Base-by-base conservation (phyloP, 225 moss, liverwort and hornwort genomes). In the Asterella californica region DNA sequence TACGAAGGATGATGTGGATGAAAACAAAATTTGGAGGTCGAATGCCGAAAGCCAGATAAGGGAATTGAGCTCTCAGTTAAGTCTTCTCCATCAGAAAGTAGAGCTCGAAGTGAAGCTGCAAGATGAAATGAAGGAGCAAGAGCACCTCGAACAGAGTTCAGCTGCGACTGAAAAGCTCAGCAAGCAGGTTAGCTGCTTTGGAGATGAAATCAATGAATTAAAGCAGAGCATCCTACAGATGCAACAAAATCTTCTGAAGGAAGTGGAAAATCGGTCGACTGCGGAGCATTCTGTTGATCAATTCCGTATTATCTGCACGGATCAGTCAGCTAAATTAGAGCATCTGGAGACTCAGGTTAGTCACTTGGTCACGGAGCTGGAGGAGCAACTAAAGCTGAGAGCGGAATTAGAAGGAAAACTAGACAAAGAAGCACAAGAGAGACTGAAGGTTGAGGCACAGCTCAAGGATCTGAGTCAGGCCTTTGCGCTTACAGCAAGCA, bases 321-420 rank as follows among this genome's bases (percentile, higher is more conserved):
- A 87, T 70, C 87, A 84, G 72, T 82, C 87, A 21, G 77, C 87
- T 47, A 81, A 82, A 76, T 50, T 90, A 50, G 90, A 89, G 72
- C 83, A 91, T 61, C 81, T 93, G 33, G 71, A 72, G 79, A 84
- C 83, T 76, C 83, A 88, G 79, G 61, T 93, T 37, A 82, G 83
- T 76, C 78, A 79, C 36, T 79, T 93, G 33, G 75, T 52, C 45
- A 72, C 49, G 32, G 82, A 89, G 72, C 79, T 90, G 55, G 70
- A 88, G 32, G 81, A 90, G 59, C 88, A 93, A 75, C 83, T 75
- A 73, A 81, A 87, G 33, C 74, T 90, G 77, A 86, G 83, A 81
- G 86, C 73, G 21, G 85, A 81, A 21, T 70, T 93, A 24, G 89
- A 89, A 72, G 74, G 71, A 52, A 89, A 73, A 64, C 72, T 90